Base-by-base conservation (phyloP, 2,329 filamentous ascomycete species). In the Chaetomiaceae sp. region DNA sequence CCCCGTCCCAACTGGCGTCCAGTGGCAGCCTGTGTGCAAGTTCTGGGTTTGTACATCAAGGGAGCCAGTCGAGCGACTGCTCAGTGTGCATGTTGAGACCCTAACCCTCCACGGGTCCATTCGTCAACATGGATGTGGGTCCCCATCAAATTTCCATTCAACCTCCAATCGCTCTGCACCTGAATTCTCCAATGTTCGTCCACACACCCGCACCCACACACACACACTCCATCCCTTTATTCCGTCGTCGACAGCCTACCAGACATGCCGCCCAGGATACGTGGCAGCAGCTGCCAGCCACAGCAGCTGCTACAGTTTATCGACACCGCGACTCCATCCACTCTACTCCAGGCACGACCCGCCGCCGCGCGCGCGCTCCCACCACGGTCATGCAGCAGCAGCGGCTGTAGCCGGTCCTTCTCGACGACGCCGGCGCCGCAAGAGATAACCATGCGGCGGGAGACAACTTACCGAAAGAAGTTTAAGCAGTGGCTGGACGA, bases 401-500 rank as follows among this genome's bases (percentile, higher is more conserved):
- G 18, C 29, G 39, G 40, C 36, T 48, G 38, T 26, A 49, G 45
- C 33, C 50, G 66, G 40, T 49, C 58, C 36, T 71, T 73, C 50
- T 68, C 66, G 43, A 65, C 68, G 34, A 72, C 69, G 18, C 56
- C 63, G 42, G 62, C 62, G 38, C 61, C 58, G 34, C 60, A 62
- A 19, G 35, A 32, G 43, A 68, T 69, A 58, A 66, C 34, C 63
- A 57, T 65, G 24, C 68, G 69, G 9, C 60, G 62, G n/a, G n/a
- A n/a, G n/a, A n/a, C n/a, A n/a, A n/a, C n/a, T n/a, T n/a, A n/a
- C 47, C 48, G 50, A n/a, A n/a, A n/a, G n/a, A n/a, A n/a, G 29
- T 71, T 74, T 62, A 62, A 64, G 22, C 48, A 60, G 4, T 74
- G 68, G 68, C 37, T 61, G 19, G 52, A 52, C 33, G 41, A 19